Base-by-base conservation (phyloP, 2,329 filamentous ascomycete genomes). In the Dichotomopilus funicola region DNA sequence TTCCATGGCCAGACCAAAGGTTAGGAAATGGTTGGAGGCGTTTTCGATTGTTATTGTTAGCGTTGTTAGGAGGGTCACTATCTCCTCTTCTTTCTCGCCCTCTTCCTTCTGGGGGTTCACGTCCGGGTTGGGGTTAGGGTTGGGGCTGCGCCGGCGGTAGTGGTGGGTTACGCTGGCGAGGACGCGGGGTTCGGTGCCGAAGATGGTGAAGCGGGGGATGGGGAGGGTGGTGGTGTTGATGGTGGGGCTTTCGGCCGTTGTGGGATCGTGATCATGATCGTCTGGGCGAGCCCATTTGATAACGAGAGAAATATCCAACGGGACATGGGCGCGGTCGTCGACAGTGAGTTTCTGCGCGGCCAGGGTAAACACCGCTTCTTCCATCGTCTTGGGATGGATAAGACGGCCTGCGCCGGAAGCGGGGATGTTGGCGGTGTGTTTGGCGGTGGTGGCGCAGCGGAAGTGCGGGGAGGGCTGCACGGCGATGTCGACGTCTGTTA, bases 1-100 rank as follows among this genome's bases (percentile, higher is more conserved):
- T 63, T 99, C 92, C 91, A 99, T 95, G 33, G 79, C 84, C 49
- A 97, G 71, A 35, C 89, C 91, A 72, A 99, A 99, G 0, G 91
- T 96, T 49, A 99, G 80, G 71, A 96, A 95, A 70, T 99, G 94
- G 68, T 85, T 87, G 0, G 92, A 96, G 0, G 91, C 88, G 68
- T 99, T 99, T 72, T 99, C 94, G 55, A 99, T 83, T 3, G 84
- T 89, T 67, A 82, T 68, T 43, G 78, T 72, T 11, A 84, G 68
- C 54, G 75, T 71, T 45, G 80, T 61, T 7, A 81, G 65, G 67
- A 13, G 35, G 52, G 11, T 31, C 31, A 27, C 19, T 27, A 27
- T 27, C 19, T 27, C 19, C 19, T 27, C 19, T 27, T 27, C 19
- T 27, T 27, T 27, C 19, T 27, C 19, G 19, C 19, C 19, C 19